phyloP scores from a whole-genome alignment of 2,329 filamentous ascomycete genomes.

The Fusarium virguliforme region DNA sequence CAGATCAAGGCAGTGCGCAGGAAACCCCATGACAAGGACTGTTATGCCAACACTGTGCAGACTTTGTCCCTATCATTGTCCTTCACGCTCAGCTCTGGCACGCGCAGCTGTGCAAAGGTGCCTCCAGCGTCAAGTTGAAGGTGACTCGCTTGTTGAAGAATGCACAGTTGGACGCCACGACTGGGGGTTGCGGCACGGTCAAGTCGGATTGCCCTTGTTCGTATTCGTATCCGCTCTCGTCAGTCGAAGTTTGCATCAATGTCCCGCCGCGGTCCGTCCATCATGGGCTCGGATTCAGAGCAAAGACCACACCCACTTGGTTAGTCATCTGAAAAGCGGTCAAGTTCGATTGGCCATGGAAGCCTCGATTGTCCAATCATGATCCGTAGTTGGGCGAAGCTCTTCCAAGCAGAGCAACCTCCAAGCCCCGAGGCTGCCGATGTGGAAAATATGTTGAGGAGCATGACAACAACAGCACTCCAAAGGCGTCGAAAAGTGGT shows the following conservation, averaged over 20 bases:
- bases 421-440: conserved; percentile 9
- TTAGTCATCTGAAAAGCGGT: conserved; percentile 46
- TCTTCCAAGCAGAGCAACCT: conserved; percentile 9
- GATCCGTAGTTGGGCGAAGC: background rate
- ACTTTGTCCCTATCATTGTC: background rate
- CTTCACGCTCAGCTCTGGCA: background rate
- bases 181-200: conserved; percentile 3
- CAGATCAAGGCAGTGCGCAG: background rate
- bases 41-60: background rate
- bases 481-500: conserved; percentile 5
- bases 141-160: conserved; percentile 1
- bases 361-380: conserved; percentile 32
- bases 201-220: conserved; percentile 26
- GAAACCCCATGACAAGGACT: background rate
- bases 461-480: background rate
- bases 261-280: background rate
- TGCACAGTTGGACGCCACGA: conserved; percentile 11
- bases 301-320: conserved; percentile 17
- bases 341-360: conserved; percentile 34
- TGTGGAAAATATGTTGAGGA: conserved; percentile 20
- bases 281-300: conserved; percentile 7
- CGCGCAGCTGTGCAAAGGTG: background rate
- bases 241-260: background rate
- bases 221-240: conserved; percentile 47
- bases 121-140: background rate